Evolutionary conservation across 2,329 filamentous ascomycete species (phyloP), one percentile per base, ranked within the genome.

Genomic region (Scedosporium dehoogii): DNA sequence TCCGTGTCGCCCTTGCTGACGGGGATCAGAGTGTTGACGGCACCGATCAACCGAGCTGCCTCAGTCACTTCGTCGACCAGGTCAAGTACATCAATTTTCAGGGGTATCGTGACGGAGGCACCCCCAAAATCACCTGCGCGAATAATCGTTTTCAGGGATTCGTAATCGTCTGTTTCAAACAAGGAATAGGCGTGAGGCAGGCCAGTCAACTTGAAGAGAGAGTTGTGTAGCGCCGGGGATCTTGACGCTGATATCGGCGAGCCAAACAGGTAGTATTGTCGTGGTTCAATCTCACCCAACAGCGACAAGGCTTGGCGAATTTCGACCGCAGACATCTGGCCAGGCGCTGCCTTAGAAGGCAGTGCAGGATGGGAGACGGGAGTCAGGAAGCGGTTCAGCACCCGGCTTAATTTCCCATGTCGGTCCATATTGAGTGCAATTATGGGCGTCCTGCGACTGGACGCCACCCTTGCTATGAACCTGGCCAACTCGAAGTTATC

Each of bases 351-450:
- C 71, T 94, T 94, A 76, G 92, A 91, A 0, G 93, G 92, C n/a
- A 97, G 80, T 12, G 83, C 83, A 1, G 91, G 90, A 72, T 97
- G 94, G 3, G 91, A 92, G 14, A 99, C 94, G 0, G 94, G 94
- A 0, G 94, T 97, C 78, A 99, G 85, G 79, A 97, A 97, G 33
- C 84, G 81, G 74, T 99, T 99, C 63, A 96, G 78, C 55, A 99
- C 88, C 41, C 94, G 87, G 70, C 91, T 96, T 51, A 97, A 82
- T 76, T 96, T 94, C 58, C 94, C 94, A 27, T 84, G 79, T 58
- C 85, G 80, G 33, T 93, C 92, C 93, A 99, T 97, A 75, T 99
- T 99, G 72, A 99, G 89, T 1, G 90, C 91, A 68, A 99, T 97
- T 62, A 99, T 77, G 0, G 92, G 93, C n/a, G 86, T 85, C 61